These are phyloP conservation scores for Nyssa sinensis DNA, from an alignment of 148 eudicot genomes.

Conservation along the genomic window DNA sequence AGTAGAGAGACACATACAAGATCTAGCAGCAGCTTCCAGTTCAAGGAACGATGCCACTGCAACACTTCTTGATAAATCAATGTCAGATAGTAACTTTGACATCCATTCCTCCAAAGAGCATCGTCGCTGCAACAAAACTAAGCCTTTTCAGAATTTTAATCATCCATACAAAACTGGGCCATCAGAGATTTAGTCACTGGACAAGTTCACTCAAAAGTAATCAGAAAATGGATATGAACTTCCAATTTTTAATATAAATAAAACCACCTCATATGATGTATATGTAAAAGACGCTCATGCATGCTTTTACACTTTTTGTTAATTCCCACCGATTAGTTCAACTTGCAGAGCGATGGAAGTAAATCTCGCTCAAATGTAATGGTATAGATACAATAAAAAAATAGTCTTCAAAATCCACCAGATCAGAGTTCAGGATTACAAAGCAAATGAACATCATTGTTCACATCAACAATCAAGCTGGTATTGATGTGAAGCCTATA, in stretches of 20 bases:
- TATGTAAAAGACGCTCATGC: not conserved
- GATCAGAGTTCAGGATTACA: not conserved
- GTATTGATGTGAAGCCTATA: not conserved
- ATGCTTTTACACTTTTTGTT: too few species aligned
- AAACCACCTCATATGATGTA: not conserved
- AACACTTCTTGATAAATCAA: constrained; percentile 81
- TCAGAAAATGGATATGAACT: too few species aligned
- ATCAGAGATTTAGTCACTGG: not conserved
- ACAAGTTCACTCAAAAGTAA: not conserved
- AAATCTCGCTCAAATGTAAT: not conserved
- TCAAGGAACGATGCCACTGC: constrained; percentile 90
- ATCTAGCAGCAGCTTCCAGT: constrained; percentile 89
- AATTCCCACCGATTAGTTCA: constrained; percentile 11
- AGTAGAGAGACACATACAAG: constrained; percentile 56
- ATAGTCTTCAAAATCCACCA: not conserved
- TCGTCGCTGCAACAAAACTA: constrained; percentile 64
- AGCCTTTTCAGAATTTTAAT: constrained; percentile 1
- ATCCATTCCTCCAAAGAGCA: constrained; percentile 90
- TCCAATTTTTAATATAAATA: too few species aligned
- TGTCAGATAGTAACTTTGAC: constrained; percentile 70
- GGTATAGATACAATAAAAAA: not conserved
- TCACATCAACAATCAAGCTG: constrained; percentile 1
- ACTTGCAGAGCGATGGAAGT: not conserved
- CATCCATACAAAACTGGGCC: not conserved
- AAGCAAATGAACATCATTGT: not conserved